A percentile compares a stretch with the other conserved stretches of the same genome.
Conservation (phyloP, 345 rosid species). For the Anacardium occidentale region DNA sequence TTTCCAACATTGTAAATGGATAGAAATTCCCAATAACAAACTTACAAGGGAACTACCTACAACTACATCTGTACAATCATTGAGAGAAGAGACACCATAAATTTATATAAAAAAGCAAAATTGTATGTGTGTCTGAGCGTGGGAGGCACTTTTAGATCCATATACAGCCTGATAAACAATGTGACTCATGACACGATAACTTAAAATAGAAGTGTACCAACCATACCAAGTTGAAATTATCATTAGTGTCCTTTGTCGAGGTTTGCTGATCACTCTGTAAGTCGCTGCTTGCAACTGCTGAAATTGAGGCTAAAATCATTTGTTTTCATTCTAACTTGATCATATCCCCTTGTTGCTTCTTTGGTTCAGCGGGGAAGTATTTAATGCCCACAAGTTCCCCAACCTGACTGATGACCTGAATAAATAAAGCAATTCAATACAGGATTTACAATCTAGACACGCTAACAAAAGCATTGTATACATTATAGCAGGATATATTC, state of each 20-base stretch:
- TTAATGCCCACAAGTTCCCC: constrained; percentile 82
- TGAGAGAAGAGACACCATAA: not conserved
- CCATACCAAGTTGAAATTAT: not conserved
- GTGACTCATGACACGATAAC: not conserved
- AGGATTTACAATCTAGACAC: not conserved
- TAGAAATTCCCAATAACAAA: not conserved
- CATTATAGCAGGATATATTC: not conserved
- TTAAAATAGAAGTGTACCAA: constrained; percentile 8
- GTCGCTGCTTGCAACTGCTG: not conserved
- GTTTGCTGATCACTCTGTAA: not conserved
- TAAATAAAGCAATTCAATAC: not conserved
- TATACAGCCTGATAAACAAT: not conserved
- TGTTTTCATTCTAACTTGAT: constrained; percentile 33
- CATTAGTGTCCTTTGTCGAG: constrained; percentile 3
- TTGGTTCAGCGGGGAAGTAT: constrained; percentile 76
- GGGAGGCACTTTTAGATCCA: constrained; percentile 2
- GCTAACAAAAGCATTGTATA: not conserved
- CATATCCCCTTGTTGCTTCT: constrained; percentile 43
- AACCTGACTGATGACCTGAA: constrained; percentile 70
- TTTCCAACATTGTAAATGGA: not conserved
- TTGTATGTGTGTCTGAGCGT: not conserved
- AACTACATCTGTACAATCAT: constrained; percentile 20
- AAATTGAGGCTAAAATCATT: not conserved
- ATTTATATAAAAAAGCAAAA: not conserved
- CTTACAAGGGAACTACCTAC: not conserved